A percentile compares a stretch with the other conserved stretches of the same genome.
These are phyloP conservation scores for Paratrypanosoma confusum DNA, from an alignment of 208 protist species.

Conservation along the genomic window DNA sequence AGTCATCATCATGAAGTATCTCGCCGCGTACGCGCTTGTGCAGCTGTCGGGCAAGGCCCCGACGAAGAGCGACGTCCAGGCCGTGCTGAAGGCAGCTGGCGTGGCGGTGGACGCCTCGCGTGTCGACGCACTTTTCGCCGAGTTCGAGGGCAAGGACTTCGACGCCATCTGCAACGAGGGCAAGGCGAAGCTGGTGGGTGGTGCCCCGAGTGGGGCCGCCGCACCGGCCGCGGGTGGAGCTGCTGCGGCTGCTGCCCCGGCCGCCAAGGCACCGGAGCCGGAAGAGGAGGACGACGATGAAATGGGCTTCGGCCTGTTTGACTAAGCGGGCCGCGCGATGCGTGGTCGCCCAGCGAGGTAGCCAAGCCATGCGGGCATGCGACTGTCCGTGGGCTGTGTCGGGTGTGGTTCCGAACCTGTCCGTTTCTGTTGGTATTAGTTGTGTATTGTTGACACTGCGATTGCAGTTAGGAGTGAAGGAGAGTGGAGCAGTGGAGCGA, in stretches of 20 bases:
- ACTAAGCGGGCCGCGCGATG: too few relatives aligned
- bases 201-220: slow-evolving; percentile 8
- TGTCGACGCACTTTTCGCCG: slow-evolving; percentile 55
- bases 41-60: slow-evolving; percentile 74
- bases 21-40: slow-evolving; percentile 88
- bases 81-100: slow-evolving; percentile 84
- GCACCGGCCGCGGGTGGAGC: slow-evolving; percentile 26
- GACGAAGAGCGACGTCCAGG: slow-evolving; percentile 70
- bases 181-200: slow-evolving; percentile 76
- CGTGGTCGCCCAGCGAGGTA: too few relatives aligned
- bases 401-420: too few relatives aligned
- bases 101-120: slow-evolving; percentile 58
- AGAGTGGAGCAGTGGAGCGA: too few relatives aligned
- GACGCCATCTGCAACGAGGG: slow-evolving; percentile 78
- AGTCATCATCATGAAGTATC: slow-evolving; percentile 77
- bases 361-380: too few relatives aligned
- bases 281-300: slow-evolving; percentile 83
- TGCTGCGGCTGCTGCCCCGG: slow-evolving; percentile 23
- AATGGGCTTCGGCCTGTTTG: slow-evolving; percentile 88
- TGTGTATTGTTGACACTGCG: too few relatives aligned
- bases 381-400: too few relatives aligned
- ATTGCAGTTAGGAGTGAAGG: too few relatives aligned
- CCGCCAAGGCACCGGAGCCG: slow-evolving; percentile 40
- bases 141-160: slow-evolving; percentile 87
- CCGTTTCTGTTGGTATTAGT: too few relatives aligned